phyloP scores from a whole-genome alignment of 371 early-diverging fungal genomes.

The Apophysomyces sp. region DNA sequence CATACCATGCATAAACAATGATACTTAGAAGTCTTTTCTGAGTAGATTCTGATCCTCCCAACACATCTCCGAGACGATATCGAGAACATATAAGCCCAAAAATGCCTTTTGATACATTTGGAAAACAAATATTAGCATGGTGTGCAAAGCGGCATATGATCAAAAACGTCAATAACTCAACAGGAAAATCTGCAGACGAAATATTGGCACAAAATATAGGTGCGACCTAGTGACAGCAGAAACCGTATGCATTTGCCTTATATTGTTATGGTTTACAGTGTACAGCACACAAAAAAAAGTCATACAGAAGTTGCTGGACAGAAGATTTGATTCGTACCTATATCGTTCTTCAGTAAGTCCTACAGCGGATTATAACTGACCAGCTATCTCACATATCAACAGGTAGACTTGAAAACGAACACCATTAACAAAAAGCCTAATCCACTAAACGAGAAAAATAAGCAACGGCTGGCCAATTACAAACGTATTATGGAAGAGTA shows the following conservation, averaged over 20 bases:
- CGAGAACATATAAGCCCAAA: neutral
- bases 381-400: neutral
- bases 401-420: neutral
- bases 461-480: neutral
- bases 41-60: neutral
- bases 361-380: neutral
- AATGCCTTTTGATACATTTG: neutral
- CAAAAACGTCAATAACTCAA: neutral
- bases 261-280: neutral
- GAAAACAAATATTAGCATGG: neutral
- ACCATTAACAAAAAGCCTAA: neutral
- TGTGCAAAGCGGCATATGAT: neutral
- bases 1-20: neutral
- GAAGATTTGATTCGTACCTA: neutral
- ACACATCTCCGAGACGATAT: neutral
- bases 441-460: neutral
- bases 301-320: neutral
- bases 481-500: neutral
- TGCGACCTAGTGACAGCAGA: neutral
- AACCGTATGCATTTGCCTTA: neutral
- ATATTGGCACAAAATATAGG: neutral
- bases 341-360: neutral
- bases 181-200: neutral
- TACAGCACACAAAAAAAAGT: neutral
- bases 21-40: neutral